Evolutionary conservation across 2,329 filamentous ascomycete genomes (phyloP).

Genomic region (Nemania diffusa): DNA sequence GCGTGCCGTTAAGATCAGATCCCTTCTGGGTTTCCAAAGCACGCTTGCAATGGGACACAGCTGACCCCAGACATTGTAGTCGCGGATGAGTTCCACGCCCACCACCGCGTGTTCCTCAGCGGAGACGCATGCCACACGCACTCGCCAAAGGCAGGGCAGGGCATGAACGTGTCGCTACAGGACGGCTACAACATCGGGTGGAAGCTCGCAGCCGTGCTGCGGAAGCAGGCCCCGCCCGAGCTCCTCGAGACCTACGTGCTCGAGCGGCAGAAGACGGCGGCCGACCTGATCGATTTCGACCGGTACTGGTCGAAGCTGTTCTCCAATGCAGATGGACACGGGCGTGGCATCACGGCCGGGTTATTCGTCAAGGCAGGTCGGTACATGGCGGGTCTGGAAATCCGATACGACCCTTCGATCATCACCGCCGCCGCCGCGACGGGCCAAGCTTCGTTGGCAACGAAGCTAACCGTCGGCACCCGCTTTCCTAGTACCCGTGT

Average conservation of each 20-base stretch:
- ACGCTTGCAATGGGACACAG: background rate
- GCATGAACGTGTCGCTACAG: conserved; percentile 69
- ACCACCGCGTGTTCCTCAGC: conserved; percentile 67
- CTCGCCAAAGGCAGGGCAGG: conserved; percentile 73
- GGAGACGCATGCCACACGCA: conserved; percentile 75
- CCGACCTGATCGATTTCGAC: conserved; percentile 71
- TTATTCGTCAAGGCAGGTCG: conserved; percentile 66
- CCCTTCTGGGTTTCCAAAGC: background rate
- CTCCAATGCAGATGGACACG: conserved; percentile 52
- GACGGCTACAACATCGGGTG: conserved; percentile 72
- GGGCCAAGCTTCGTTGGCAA: conserved; percentile 53
- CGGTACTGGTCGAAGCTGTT: conserved; percentile 64
- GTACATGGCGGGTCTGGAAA: conserved; percentile 70
- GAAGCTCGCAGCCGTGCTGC: conserved; percentile 65
- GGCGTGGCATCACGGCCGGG: conserved; percentile 54
- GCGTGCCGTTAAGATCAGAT: background rate
- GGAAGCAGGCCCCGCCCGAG: conserved; percentile 53
- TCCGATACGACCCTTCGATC: conserved; percentile 64
- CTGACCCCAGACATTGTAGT: conserved; percentile 3
- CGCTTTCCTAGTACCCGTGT: conserved; percentile 68
- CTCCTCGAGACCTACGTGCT: conserved; percentile 64
- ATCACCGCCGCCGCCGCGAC: conserved; percentile 49
- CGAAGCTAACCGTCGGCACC: conserved; percentile 61
- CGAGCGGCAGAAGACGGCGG: conserved; percentile 63
- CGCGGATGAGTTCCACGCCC: conserved; percentile 59